Conservation (phyloP, 306 rosid genomes). For the Malus fusca region DNA sequence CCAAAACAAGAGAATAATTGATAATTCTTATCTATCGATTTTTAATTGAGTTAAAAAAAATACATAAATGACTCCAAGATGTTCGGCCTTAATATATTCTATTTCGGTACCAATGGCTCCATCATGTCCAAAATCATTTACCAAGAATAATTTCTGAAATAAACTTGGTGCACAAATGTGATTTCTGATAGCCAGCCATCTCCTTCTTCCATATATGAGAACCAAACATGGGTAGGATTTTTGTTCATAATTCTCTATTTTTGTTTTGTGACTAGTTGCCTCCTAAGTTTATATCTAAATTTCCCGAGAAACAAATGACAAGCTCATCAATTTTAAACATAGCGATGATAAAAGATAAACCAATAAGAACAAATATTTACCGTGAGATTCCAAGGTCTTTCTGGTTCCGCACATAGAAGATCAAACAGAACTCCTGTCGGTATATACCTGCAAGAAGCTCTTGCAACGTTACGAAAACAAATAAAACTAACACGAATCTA, state of each 20-base stretch:
- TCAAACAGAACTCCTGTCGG: constrained; percentile 98
- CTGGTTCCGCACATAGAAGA: constrained; percentile 78
- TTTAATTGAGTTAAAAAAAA: too few species aligned
- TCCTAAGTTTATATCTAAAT: not conserved
- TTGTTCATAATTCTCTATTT: not conserved
- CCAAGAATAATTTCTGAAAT: not conserved
- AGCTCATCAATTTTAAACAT: constrained; percentile 1
- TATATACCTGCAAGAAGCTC: constrained; percentile 48
- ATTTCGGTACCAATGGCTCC: not conserved
- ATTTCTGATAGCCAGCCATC: not conserved
- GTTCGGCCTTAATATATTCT: not conserved
- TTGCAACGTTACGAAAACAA: not conserved
- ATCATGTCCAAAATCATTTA: not conserved
- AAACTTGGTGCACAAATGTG: not conserved
- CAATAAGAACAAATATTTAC: constrained; percentile 21
- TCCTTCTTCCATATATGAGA: not conserved
- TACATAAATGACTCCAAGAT: too few species aligned
- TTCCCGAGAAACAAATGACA: not conserved
- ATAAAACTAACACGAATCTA: not conserved
- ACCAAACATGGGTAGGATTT: not conserved
- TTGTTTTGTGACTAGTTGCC: not conserved
- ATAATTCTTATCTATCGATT: not conserved
- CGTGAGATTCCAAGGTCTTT: constrained; percentile 91
- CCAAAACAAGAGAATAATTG: not conserved
- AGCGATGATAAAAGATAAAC: not conserved